Conservation (phyloP, 164 flowering plant genomes). For the Pachysandra terminalis region DNA sequence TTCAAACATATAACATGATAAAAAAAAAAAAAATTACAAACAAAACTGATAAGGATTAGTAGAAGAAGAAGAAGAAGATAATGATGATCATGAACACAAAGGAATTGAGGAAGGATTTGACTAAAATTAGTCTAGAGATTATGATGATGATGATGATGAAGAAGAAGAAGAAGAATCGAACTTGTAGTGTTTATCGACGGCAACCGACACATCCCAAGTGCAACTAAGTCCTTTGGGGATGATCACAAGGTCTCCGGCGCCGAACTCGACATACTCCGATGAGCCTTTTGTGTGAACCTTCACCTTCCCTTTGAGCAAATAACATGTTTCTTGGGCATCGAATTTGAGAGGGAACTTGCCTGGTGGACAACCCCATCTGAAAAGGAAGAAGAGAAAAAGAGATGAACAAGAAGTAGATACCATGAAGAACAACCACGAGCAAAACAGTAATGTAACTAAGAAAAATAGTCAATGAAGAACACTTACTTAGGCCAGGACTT, state of each 20-base stretch:
- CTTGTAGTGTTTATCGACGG: conserved; percentile 73
- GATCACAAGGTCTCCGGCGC: conserved; percentile 65
- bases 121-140: neutral
- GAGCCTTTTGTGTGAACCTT: conserved; percentile 57
- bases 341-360: conserved; percentile 79
- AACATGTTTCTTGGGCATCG: conserved; percentile 84
- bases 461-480: neutral
- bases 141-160: conserved; percentile 2
- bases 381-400: too few species aligned
- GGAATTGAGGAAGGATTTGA: conserved; percentile 15
- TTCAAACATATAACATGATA: neutral
- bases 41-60: neutral
- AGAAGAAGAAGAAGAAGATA: neutral
- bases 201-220: conserved; percentile 74
- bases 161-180: conserved; percentile 47
- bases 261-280: conserved; percentile 61
- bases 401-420: neutral
- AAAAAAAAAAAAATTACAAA: neutral
- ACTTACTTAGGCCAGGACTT: neutral
- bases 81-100: neutral
- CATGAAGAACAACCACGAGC: neutral
- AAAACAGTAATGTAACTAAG: neutral
- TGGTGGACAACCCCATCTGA: conserved; percentile 88
- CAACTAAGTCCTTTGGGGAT: conserved; percentile 55
- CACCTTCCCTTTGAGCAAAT: conserved; percentile 75